phyloP scores from a whole-genome alignment of 108 stramenopile species.

The Discostella stelligeroides region DNA sequence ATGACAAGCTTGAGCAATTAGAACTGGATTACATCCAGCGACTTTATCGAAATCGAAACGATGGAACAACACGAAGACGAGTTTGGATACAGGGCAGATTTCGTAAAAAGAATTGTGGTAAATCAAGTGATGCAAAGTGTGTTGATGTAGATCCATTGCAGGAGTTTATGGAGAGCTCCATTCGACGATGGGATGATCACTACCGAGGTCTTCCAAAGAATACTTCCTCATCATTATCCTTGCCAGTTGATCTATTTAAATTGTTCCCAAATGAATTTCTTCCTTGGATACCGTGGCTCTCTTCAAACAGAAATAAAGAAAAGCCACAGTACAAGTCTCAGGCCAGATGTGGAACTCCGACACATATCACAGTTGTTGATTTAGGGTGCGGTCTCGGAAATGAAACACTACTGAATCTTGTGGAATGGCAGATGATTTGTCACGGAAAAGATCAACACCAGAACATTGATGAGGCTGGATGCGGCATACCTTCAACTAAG shows the following conservation, averaged over 20 bases:
- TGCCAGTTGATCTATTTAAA: constrained; percentile 27
- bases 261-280: constrained; percentile 38
- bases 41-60: constrained; percentile 42
- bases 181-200: constrained; percentile 21
- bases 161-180: background rate
- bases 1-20: constrained; percentile 32
- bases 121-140: background rate
- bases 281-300: constrained; percentile 15
- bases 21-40: constrained; percentile 47
- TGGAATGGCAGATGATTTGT: constrained; percentile 6
- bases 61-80: constrained; percentile 51
- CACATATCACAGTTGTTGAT: constrained; percentile 34
- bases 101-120: constrained; percentile 28
- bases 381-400: constrained; percentile 43
- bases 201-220: constrained; percentile 5
- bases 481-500: background rate
- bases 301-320: constrained; percentile 4
- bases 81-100: constrained; percentile 83
- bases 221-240: background rate
- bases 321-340: background rate
- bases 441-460: background rate
- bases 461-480: background rate
- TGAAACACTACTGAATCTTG: constrained; percentile 29
- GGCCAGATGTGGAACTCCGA: background rate
- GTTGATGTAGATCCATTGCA: background rate